These are phyloP conservation scores for Trypanosoma congolense DNA, from an alignment of 208 protist species.

Conservation along the genomic window DNA sequence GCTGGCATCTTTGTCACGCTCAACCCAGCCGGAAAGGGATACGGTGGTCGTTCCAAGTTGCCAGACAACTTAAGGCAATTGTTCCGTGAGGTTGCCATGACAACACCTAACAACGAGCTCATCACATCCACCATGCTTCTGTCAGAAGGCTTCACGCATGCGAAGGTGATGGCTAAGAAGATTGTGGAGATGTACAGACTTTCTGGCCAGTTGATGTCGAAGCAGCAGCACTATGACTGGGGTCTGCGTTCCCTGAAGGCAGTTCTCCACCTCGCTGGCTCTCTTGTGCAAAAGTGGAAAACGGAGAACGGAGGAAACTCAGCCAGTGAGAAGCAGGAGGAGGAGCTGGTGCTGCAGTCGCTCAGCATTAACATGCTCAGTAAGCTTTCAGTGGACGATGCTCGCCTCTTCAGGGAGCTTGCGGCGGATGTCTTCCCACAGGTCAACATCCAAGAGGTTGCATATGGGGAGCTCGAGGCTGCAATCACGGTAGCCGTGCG, in stretches of 20 bases:
- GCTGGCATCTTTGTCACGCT: slow-evolving; percentile 97
- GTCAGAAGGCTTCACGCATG: slow-evolving; percentile 88
- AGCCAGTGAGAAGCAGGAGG: slow-evolving; percentile 81
- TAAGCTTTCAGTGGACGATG: slow-evolving; percentile 96
- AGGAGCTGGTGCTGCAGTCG: slow-evolving; percentile 91
- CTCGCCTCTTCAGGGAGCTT: slow-evolving; percentile 93
- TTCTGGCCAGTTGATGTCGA: slow-evolving; percentile 95
- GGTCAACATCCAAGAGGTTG: slow-evolving; percentile 53
- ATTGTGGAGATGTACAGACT: slow-evolving; percentile 90
- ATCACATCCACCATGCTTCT: slow-evolving; percentile 94
- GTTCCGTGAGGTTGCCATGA: slow-evolving; percentile 97
- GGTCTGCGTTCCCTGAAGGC: slow-evolving; percentile 96
- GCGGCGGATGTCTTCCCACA: slow-evolving; percentile 86
- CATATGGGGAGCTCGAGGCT: slow-evolving; percentile 79
- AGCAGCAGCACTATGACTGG: slow-evolving; percentile 98
- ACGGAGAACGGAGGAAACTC: slow-evolving; percentile 50
- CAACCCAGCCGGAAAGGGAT: slow-evolving; percentile 95
- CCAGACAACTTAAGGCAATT: slow-evolving; percentile 98
- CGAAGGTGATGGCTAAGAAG: slow-evolving; percentile 79
- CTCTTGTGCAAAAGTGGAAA: slow-evolving; percentile 73
- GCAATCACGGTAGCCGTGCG: slow-evolving; percentile 67
- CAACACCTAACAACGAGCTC: slow-evolving; percentile 94
- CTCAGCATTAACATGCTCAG: slow-evolving; percentile 97
- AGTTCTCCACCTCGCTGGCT: slow-evolving; percentile 92
- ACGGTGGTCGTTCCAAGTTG: slow-evolving; percentile 96